A percentile compares a stretch with the other conserved stretches of the same genome.
phyloP scores from a whole-genome alignment of 2,329 filamentous ascomycete species.

The Sporothrix humicola region DNA sequence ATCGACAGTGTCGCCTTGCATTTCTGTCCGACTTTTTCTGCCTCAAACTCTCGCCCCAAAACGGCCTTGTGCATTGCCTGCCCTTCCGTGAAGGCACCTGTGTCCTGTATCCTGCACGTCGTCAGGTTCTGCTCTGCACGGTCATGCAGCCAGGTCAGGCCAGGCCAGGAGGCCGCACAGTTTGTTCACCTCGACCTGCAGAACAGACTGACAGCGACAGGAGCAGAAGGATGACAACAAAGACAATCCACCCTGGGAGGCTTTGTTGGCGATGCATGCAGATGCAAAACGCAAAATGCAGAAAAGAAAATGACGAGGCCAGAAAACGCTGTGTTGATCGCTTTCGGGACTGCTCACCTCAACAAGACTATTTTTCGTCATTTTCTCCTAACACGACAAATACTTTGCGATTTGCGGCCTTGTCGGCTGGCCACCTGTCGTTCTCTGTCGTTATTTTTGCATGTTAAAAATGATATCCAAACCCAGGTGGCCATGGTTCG shows the following conservation, averaged over 20 bases:
- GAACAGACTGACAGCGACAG: too few species aligned
- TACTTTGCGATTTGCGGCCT: neutral
- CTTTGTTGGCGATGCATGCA: neutral
- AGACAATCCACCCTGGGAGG: neutral
- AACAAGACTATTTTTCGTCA: neutral
- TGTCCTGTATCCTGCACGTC: neutral
- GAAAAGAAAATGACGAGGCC: neutral
- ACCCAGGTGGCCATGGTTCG: neutral
- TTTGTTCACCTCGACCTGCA: neutral
- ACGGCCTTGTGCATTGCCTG: conserved; percentile 16
- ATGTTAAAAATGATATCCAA: neutral
- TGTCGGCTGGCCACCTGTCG: neutral
- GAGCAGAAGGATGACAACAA: neutral
- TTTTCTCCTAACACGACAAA: neutral
- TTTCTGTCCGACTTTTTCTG: neutral
- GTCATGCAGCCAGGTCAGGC: neutral
- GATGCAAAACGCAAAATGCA: neutral
- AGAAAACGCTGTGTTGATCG: neutral
- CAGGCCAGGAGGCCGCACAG: neutral
- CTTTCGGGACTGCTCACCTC: neutral
- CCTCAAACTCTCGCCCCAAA: neutral
- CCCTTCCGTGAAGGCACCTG: neutral
- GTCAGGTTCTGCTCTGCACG: conserved; percentile 13
- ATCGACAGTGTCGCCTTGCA: conserved; percentile 14
- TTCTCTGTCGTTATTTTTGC: neutral